phyloP scores from a whole-genome alignment of 345 rosid species.

The Brassica carinata region DNA sequence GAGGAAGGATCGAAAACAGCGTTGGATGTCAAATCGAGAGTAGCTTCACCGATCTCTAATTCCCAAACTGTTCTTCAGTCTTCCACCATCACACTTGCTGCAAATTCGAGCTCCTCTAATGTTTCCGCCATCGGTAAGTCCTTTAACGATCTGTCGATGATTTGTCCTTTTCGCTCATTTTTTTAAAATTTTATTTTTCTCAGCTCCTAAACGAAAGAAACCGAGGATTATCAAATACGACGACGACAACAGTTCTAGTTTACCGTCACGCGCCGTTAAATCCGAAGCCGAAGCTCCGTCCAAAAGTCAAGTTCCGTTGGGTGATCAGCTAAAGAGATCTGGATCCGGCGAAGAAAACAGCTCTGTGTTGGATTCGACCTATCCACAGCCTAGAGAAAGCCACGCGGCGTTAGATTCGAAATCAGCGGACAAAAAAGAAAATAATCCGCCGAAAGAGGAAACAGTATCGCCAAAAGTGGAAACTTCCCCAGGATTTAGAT shows the following conservation, averaged over 20 bases:
- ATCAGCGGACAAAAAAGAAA: constrained; percentile 52
- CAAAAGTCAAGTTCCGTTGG: constrained; percentile 46
- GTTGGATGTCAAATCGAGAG: constrained; percentile 61
- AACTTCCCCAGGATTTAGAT: constrained; percentile 49
- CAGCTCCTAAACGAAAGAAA: constrained; percentile 94
- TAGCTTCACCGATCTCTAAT: constrained; percentile 86
- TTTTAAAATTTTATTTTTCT: background rate
- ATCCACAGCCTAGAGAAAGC: constrained; percentile 34
- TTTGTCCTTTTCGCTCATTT: background rate
- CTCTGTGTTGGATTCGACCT: constrained; percentile 40
- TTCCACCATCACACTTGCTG: constrained; percentile 47
- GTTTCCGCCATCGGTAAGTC: constrained; percentile 68
- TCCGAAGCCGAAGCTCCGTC: constrained; percentile 57
- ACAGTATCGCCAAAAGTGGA: constrained; percentile 60
- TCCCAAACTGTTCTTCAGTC: constrained; percentile 56
- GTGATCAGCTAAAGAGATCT: constrained; percentile 48
- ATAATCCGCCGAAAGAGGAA: constrained; percentile 51
- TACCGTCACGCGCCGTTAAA: constrained; percentile 54
- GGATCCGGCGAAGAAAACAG: constrained; percentile 56
- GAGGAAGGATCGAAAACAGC: constrained; percentile 49
- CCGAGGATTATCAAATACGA: constrained; percentile 84
- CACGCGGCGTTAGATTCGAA: constrained; percentile 43
- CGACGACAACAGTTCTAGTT: constrained; percentile 62
- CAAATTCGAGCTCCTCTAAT: constrained; percentile 64
- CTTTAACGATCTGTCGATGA: constrained; percentile 6